Percentiles rank a stretch among this genome's conserved stretches.
Evolutionary conservation across 768 basidiomycete species (phyloP).

Genomic region (Trametes cingulata): DNA sequence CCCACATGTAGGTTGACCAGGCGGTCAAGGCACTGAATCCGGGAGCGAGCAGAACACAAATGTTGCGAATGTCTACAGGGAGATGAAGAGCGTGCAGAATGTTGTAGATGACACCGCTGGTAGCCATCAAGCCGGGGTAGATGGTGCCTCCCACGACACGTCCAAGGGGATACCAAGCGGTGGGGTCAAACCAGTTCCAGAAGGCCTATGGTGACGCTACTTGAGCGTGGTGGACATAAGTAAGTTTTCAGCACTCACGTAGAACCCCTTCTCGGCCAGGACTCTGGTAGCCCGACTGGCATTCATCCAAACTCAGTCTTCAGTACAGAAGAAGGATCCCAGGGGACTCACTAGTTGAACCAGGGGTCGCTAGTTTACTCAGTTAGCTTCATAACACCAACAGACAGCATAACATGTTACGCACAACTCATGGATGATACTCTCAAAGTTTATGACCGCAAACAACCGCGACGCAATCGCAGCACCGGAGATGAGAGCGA

Average conservation of each 20-base stretch:
- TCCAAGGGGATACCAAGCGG: slow-evolving; percentile 98
- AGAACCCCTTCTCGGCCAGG: slow-evolving; percentile 90
- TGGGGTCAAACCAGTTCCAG: slow-evolving; percentile 99
- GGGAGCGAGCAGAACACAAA: slow-evolving; percentile 95
- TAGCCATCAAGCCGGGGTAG: slow-evolving; percentile 98
- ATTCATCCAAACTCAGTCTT: neutral
- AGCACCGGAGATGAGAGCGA: slow-evolving; percentile 88
- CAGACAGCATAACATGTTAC: slow-evolving; percentile 29
- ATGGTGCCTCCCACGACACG: slow-evolving; percentile 98
- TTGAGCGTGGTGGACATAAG: too few relatives aligned
- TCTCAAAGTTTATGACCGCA: slow-evolving; percentile 97
- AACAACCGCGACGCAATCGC: slow-evolving; percentile 96
- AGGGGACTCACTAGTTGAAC: slow-evolving; percentile 91
- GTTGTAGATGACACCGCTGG: slow-evolving; percentile 96
- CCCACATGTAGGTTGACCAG: slow-evolving; percentile 93
- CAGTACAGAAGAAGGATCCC: slow-evolving; percentile 2
- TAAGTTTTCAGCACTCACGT: too few relatives aligned
- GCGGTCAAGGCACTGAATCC: slow-evolving; percentile 97
- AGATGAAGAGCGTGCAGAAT: slow-evolving; percentile 84
- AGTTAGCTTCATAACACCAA: neutral
- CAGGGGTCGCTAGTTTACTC: slow-evolving; percentile 76
- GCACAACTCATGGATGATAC: slow-evolving; percentile 99
- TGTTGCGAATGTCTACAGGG: slow-evolving; percentile 95
- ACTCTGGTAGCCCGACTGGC: slow-evolving; percentile 89
- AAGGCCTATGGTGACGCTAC: slow-evolving; percentile 67